Evolutionary conservation across 495 filamentous ascomycete genomes (phyloP), one percentile per base, ranked within the genome.

Genomic region (Durotheca rogersii): DNA sequence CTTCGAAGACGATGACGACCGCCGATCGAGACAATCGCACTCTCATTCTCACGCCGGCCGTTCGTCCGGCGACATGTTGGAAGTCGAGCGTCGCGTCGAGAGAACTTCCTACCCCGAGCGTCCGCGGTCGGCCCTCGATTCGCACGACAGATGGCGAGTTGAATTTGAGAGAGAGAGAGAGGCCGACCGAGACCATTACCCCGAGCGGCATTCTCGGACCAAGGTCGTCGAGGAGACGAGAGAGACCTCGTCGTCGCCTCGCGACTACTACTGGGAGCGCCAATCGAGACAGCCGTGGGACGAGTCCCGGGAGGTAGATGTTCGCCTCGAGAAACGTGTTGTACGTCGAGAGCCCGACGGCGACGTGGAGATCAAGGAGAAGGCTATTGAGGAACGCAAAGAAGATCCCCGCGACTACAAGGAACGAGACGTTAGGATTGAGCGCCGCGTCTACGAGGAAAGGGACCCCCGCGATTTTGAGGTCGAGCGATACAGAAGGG

Each of bases 401-500:
- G 62, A 66, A 4, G 50, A 66, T 5, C 49, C 48, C 21, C 56
- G 47, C 30, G 58, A 66, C 38, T 62, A 64, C 27, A 67, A 64
- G 47, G 72, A 74, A 32, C 67, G 68, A 40, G 75, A 78, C 14
- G 49, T 76, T 20, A 62, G 58, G 31, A 60, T 81, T 18, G 77
- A 79, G 58, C 71, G 71, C 36, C 71, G 76, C 2, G 52, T 55
- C 11, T 41, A 70, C 25, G 71, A 74, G 29, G 72, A 75, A 40
- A 69, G 67, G 51, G 69, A 79, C 6, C 62, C 63, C 16, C 63
- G 61, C 23, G 63, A 66, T n/a, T 76, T 47, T 37, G 80, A 82
- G 35, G 60, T 85, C 14, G 81, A 84, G 64, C 77, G 72, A 53
- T 85, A 83, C 64, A 76, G 80, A 64, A 80, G 80, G 59, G 82